These are phyloP conservation scores for Lojkania enalia DNA, from an alignment of 2,329 filamentous ascomycete species.

Conservation along the genomic window DNA sequence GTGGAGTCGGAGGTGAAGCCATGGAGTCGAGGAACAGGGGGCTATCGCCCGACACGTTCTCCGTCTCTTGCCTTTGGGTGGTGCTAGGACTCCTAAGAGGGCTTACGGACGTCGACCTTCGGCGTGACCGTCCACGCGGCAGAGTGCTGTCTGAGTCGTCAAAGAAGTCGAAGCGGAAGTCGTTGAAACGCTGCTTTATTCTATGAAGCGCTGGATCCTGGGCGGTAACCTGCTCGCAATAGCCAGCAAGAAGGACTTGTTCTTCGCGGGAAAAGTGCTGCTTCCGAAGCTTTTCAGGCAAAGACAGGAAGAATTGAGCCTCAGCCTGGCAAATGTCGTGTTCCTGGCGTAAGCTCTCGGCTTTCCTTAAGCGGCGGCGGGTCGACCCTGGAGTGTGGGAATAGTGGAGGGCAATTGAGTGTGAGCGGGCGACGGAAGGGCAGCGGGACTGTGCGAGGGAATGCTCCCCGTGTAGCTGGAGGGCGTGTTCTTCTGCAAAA, in stretches of 20 bases:
- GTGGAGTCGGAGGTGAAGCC: slow-evolving; percentile 19
- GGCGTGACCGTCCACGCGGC: slow-evolving; percentile 20
- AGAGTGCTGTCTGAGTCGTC: slow-evolving; percentile 11
- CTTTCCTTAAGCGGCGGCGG: slow-evolving; percentile 40
- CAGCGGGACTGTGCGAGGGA: slow-evolving; percentile 35
- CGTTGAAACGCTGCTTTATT: slow-evolving; percentile 35
- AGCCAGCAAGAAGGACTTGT: slow-evolving; percentile 62
- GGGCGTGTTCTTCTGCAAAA: slow-evolving; percentile 59
- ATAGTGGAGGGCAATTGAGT: slow-evolving; percentile 23
- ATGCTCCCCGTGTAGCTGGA: slow-evolving; percentile 26
- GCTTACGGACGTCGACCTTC: slow-evolving; percentile 21
- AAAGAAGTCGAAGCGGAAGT: slow-evolving; percentile 37
- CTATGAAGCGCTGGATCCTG: slow-evolving; percentile 14
- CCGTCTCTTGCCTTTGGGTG: slow-evolving; percentile 13
- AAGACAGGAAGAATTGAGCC: slow-evolving; percentile 67
- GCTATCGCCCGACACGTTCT: slow-evolving; percentile 21
- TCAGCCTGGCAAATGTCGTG: slow-evolving; percentile 56
- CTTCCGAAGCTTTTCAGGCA: slow-evolving; percentile 73
- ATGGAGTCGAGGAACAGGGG: slow-evolving; percentile 34
- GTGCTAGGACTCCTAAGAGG: slow-evolving; percentile 17
- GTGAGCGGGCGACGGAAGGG: slow-evolving; percentile 31
- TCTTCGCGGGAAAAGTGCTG: slow-evolving; percentile 74
- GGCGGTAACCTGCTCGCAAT: slow-evolving; percentile 50
- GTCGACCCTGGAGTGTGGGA: slow-evolving; percentile 24
- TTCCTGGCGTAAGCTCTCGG: slow-evolving; percentile 32